Evolutionary conservation across 2,329 filamentous ascomycete species (phyloP), one percentile per base, ranked within the genome.

Genomic region (Podosphaera leucotricha): DNA sequence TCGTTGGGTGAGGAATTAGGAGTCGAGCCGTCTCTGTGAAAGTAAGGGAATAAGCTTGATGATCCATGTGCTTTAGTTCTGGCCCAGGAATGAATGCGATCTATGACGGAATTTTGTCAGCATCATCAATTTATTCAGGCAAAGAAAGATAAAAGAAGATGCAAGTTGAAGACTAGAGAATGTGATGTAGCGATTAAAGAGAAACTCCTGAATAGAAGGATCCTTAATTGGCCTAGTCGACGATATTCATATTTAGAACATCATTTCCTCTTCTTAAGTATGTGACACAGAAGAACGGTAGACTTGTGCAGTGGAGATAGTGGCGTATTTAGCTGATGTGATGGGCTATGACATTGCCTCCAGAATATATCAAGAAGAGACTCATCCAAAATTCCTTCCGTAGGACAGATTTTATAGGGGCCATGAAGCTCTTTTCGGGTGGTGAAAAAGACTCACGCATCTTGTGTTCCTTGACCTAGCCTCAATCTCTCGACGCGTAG

Each of bases 51-150:
- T 10, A 19, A 22, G 22, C 8, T 19, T 18, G 57, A 58, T 57
- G 55, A 61, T 58, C 67, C 69, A 71, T 72, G 62, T 64, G 68
- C 63, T 62, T 64, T 62, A 61, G 64, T 60, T 60, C 59, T 59
- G 62, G 66, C 63, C 68, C 64, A 66, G 62, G 67, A 69, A 64
- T 64, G 64, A 63, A 66, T 64, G 64, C 64, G 65, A 66, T 70
- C 65, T 71, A 64, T 20, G 15, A 26, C 8, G 11, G 13, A 33
- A 7, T 13, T 11, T 33, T 7, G 28, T 33, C 28, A 33, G 28
- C 28, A 33, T 33, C 28, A n/a, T 33, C 28, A 3, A 13, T 4
- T 1, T 33, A 33, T 33, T 33, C 28, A 13, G 6, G 8, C 8
- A 33, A 33, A 33, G 28, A 33, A 33, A 33, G 13, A 33, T 8